Base-by-base conservation (phyloP, 73 alveolate genomes). In the Paramecium primaurelia region DNA sequence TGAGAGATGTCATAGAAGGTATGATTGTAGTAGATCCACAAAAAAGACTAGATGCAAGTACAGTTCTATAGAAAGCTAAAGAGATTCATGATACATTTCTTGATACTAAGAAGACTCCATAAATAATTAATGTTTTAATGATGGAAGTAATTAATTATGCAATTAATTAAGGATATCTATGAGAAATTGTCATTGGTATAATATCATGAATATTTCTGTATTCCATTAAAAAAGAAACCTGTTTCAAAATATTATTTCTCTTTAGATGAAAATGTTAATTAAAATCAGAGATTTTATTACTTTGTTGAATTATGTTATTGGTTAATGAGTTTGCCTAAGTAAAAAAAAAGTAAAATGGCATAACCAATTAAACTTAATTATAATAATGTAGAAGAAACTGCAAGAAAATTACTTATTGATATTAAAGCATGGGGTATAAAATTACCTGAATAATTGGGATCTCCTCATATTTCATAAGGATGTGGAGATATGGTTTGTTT, bases 181-280 rank as follows among this genome's bases (percentile, higher is more conserved):
- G 99, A 98, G 85, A 98, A 98, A 86, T 96, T 98, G n/a, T 91
- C 95, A 47, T 94, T 97, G 47, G 92, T 98, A 6, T 96, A 98
- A 86, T 98, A 98, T 87, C 97, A 97, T 71, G 93, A 77, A 42
- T 84, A 93, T 64, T 98, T 98, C 92, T 95, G 99, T 69, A 86
- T 71, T 59, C 95, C 92, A n/a, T 73, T 59, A 71, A 92, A 93
- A 58, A 93, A 93, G 71, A 93, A 94, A 45, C 97, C 98, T 6
- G 94, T 98, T 18, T 92, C 95, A 18, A 93, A 95, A 92, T 95
- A 93, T 85, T 95, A 97, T 94, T 96, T 98, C 77, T 96, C 98
- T 28, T 58, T 47, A 18, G 95, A 93, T 30, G 18, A 92, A 28
- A 77, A 91, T 59, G 64, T 60, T 3, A 91, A 77, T 37, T 64